Conservation (phyloP, 352 stramenopile genomes). For the Pythium rhizo-oryzae region DNA sequence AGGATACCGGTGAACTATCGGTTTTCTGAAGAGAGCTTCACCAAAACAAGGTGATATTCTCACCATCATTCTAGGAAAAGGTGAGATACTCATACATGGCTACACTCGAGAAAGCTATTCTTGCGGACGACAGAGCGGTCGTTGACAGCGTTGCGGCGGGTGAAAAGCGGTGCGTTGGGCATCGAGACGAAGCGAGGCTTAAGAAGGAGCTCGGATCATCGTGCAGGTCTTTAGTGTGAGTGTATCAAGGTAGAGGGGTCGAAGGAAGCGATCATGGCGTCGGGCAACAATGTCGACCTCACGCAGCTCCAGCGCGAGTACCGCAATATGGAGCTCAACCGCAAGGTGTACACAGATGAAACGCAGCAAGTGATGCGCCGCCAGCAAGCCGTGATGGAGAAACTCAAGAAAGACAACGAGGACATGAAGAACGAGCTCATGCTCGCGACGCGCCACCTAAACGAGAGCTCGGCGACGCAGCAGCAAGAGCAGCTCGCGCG, state of each 20-base stretch:
- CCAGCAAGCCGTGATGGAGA: constrained; percentile 93
- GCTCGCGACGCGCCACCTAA: constrained; percentile 88
- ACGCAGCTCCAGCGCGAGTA: constrained; percentile 95
- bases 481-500: constrained; percentile 80
- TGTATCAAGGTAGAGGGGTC: not conserved
- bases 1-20: constrained; percentile 26
- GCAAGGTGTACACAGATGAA: constrained; percentile 94
- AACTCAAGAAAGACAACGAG: constrained; percentile 86
- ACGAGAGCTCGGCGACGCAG: constrained; percentile 77
- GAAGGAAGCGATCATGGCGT: constrained; percentile 19
- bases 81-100: constrained; percentile 9
- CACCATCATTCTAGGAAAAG: not conserved
- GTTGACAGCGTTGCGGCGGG: not conserved
- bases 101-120: constrained; percentile 9
- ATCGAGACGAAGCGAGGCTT: not conserved
- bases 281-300: constrained; percentile 67
- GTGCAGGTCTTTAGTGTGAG: not conserved
- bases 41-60: constrained; percentile 19
- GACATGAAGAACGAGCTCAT: constrained; percentile 90
- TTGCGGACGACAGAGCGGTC: not conserved
- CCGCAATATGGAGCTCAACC: constrained; percentile 97
- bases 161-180: no score
- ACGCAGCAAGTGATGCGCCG: constrained; percentile 94
- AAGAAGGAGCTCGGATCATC: not conserved
- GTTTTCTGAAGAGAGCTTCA: constrained; percentile 9